These are phyloP conservation scores for Colletotrichum eremochloae DNA, from an alignment of 2,329 filamentous ascomycete species.

Conservation along the genomic window DNA sequence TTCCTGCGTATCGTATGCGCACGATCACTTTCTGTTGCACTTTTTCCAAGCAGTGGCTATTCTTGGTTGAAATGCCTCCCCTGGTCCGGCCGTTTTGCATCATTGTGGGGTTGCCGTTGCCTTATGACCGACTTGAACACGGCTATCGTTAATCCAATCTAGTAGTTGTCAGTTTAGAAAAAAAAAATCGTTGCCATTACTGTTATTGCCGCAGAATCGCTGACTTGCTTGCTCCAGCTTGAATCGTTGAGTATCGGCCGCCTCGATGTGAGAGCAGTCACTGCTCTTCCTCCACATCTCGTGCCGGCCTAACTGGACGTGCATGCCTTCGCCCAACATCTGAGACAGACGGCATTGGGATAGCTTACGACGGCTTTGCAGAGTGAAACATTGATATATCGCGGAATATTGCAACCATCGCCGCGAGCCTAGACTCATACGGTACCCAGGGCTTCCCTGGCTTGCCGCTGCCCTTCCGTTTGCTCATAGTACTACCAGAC, in stretches of 20 bases:
- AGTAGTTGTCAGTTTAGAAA: neutral
- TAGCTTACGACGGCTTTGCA: conserved; percentile 22
- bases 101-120: conserved; percentile 12
- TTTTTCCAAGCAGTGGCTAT: conserved; percentile 28
- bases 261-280: neutral
- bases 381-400: conserved; percentile 31
- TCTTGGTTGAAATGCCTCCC: conserved; percentile 27
- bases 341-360: conserved; percentile 32
- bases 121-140: conserved; percentile 5
- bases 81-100: conserved; percentile 19
- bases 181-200: neutral
- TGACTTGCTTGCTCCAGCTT: neutral
- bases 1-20: conserved; percentile 25
- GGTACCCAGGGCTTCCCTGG: conserved; percentile 17
- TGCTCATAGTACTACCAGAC: neutral
- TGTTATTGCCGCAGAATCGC: neutral
- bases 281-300: neutral
- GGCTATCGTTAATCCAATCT: neutral
- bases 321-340: conserved; percentile 28
- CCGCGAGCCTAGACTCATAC: neutral
- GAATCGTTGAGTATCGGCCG: neutral
- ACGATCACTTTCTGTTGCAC: conserved; percentile 33
- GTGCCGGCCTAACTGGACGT: conserved; percentile 12
- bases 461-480: conserved; percentile 15
- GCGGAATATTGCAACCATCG: conserved; percentile 19